Conservation (phyloP, 2,329 filamentous ascomycete species). For the Clarireedia paspali region DNA sequence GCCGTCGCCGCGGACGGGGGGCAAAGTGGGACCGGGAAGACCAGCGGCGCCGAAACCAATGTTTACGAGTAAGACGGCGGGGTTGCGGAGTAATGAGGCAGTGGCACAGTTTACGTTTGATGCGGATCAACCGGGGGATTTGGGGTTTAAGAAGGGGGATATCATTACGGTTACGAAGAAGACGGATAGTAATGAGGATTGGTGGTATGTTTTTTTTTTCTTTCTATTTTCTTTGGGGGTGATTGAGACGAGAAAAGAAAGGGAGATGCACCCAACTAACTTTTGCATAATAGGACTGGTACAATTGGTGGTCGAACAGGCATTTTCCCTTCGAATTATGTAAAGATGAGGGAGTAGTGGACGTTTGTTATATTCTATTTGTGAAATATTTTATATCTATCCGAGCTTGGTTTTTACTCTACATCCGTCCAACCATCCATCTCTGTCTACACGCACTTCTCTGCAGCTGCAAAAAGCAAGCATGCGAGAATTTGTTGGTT, state of each 20-base stretch:
- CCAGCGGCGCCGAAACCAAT: conserved; percentile 87
- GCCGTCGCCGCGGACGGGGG: conserved; percentile 31
- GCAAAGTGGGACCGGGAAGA: conserved; percentile 53
- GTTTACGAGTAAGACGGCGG: conserved; percentile 53
- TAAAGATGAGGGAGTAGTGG: conserved; percentile 52
- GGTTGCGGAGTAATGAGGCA: conserved; percentile 67
- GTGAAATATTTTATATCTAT: too few species aligned
- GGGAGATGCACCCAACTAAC: background rate
- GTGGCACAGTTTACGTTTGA: conserved; percentile 92
- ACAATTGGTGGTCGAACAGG: conserved; percentile 77
- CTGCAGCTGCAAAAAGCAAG: too few species aligned
- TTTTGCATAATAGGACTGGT: conserved; percentile 58
- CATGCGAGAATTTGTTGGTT: too few species aligned
- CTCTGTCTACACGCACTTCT: too few species aligned
- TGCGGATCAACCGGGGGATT: conserved; percentile 82
- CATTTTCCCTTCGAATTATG: conserved; percentile 84
- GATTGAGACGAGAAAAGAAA: too few species aligned
- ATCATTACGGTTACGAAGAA: conserved; percentile 91
- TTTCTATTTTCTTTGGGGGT: background rate
- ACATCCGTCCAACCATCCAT: too few species aligned
- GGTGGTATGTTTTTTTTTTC: conserved; percentile 60
- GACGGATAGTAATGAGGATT: conserved; percentile 89
- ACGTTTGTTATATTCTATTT: too few species aligned
- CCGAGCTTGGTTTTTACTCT: too few species aligned
- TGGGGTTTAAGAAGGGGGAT: conserved; percentile 96